Percentiles rank a stretch among this genome's conserved stretches.
Evolutionary conservation across 2,329 filamentous ascomycete genomes (phyloP).

Genomic region (Sarocladium brachiariae): DNA sequence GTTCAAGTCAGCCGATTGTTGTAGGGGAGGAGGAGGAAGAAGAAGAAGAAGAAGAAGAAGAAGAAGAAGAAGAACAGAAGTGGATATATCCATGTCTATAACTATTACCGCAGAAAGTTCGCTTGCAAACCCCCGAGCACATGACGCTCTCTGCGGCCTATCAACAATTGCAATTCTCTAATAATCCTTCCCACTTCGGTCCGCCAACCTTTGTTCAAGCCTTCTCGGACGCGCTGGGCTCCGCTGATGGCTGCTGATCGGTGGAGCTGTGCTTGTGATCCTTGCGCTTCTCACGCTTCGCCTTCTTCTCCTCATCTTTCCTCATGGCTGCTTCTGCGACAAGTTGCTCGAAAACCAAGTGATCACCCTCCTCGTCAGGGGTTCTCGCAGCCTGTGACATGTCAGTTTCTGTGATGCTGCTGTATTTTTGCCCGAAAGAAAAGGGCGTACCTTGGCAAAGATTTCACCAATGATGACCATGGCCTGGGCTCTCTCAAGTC

Average conservation of each 20-base stretch:
- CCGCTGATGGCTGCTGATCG: slow-evolving; percentile 13
- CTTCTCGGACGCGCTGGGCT: slow-evolving; percentile 1
- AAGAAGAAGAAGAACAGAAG: not conserved
- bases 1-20: no score
- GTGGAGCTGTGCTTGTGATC: slow-evolving; percentile 21
- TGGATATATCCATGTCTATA: slow-evolving; percentile 9
- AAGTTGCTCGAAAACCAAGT: slow-evolving; percentile 96
- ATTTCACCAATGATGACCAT: slow-evolving; percentile 84
- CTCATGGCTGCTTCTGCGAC: slow-evolving; percentile 95
- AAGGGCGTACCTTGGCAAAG: slow-evolving; percentile 65
- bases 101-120: slow-evolving; percentile 1
- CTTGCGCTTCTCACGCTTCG: slow-evolving; percentile 46
- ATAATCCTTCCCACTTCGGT: no score
- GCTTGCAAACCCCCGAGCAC: not conserved
- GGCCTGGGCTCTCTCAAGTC: slow-evolving; percentile 84
- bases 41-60: not conserved
- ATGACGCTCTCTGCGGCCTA: not conserved
- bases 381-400: slow-evolving; percentile 67
- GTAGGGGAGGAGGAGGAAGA: not conserved
- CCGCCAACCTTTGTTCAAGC: not conserved
- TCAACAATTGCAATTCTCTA: not conserved
- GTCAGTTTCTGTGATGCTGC: slow-evolving; percentile 9
- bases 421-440: not conserved
- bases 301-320: slow-evolving; percentile 72
- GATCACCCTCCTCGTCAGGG: slow-evolving; percentile 94